Percentiles rank a stretch among this genome's conserved stretches.
Conservation (phyloP, 2,329 filamentous ascomycete genomes). For the Beauveria pseudobassiana region DNA sequence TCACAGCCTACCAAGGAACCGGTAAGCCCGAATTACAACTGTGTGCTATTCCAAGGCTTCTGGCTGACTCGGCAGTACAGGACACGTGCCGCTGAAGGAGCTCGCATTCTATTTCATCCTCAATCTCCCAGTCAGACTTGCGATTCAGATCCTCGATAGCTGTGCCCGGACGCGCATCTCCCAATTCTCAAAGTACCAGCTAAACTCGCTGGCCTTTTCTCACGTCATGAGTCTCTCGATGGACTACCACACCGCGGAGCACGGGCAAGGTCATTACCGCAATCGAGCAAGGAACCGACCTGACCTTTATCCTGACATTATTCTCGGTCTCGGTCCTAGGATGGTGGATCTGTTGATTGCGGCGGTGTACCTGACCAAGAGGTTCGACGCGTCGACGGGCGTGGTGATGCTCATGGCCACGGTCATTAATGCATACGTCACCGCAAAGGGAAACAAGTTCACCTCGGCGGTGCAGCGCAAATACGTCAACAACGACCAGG, state of each 20-base stretch:
- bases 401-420: conserved; percentile 18
- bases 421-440: conserved; percentile 14
- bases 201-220: conserved; percentile 48
- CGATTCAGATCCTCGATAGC: conserved; percentile 3
- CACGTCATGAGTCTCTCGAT: conserved; percentile 61
- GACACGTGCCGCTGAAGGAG: conserved; percentile 9
- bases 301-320: conserved; percentile 49
- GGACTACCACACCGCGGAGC: conserved; percentile 60
- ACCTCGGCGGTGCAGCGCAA: conserved; percentile 12
- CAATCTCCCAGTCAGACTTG: conserved; percentile 12
- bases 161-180: conserved; percentile 19
- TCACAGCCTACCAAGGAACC: conserved; percentile 12
- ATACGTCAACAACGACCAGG: conserved; percentile 12
- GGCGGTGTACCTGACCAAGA: conserved; percentile 49
- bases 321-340: conserved; percentile 52
- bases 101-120: conserved; percentile 13
- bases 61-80: neutral
- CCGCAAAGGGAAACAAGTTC: conserved; percentile 13
- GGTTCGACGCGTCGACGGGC: conserved; percentile 34
- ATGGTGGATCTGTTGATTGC: conserved; percentile 52
- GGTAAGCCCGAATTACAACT: neutral
- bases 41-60: no score
- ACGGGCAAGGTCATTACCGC: conserved; percentile 54
- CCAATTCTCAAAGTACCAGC: conserved; percentile 35
- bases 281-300: conserved; percentile 51